Evolutionary conservation across 768 basidiomycete species (phyloP).

Genomic region (Phaeotremella skinneri): DNA sequence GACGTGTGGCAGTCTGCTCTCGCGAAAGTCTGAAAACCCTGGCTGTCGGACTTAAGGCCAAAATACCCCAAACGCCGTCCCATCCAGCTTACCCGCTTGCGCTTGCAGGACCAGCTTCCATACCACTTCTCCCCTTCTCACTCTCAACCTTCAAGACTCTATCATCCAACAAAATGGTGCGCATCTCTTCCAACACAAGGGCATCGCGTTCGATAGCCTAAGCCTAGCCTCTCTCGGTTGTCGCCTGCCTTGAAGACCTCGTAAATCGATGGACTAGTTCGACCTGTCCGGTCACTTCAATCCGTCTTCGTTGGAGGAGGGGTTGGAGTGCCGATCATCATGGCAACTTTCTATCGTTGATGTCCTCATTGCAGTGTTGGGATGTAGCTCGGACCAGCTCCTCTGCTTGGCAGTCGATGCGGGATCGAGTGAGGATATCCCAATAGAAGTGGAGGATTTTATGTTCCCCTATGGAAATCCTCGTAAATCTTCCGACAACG

Average conservation of each 20-base stretch:
- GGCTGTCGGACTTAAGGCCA: not conserved
- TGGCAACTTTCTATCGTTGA: not conserved
- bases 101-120: slow-evolving; percentile 1
- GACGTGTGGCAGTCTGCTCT: not conserved
- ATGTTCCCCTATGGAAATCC: not conserved
- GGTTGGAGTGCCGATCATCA: too few species aligned
- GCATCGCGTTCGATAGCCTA: slow-evolving; percentile 6
- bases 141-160: slow-evolving; percentile 8
- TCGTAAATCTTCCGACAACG: not conserved
- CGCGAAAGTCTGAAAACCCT: not conserved
- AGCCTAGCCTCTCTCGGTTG: not conserved
- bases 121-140: slow-evolving; percentile 1
- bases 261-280: not conserved
- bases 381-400: not conserved
- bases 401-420: not conserved
- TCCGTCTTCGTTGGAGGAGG: too few species aligned
- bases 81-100: not conserved
- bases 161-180: slow-evolving; percentile 37
- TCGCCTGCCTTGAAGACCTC: not conserved
- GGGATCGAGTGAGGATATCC: not conserved
- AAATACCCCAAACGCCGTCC: not conserved
- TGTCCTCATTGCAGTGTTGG: not conserved
- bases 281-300: too few species aligned
- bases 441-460: not conserved
- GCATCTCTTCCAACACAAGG: slow-evolving; percentile 10